Evolutionary conservation across 768 basidiomycete species (phyloP).

Genomic region (Tubosaeta brunneosetosa): DNA sequence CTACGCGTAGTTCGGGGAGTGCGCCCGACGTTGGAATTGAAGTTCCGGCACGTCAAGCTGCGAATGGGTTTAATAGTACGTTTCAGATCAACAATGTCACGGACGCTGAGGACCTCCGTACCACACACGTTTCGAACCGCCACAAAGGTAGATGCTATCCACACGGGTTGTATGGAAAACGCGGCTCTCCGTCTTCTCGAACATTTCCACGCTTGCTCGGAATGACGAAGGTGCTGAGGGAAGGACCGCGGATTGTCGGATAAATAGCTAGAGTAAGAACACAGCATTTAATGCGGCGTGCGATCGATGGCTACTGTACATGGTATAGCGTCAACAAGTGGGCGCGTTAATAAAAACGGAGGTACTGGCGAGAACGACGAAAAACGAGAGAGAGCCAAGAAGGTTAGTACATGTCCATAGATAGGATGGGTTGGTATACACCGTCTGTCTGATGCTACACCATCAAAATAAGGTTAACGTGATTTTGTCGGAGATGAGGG

Average conservation of each 20-base stretch:
- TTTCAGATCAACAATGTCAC: background rate
- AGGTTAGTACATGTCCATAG: constrained; percentile 11
- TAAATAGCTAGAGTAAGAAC: constrained; percentile 7
- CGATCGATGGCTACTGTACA: constrained; percentile 5
- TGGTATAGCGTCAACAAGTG: constrained; percentile 1
- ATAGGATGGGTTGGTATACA: constrained; percentile 12
- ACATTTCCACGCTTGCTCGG: background rate
- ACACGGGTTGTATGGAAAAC: background rate
- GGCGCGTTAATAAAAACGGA: constrained; percentile 14
- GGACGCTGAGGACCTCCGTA: background rate
- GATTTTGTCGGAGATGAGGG: constrained; percentile 21
- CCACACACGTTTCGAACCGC: constrained; percentile 1
- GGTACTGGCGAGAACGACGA: background rate
- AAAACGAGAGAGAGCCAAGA: constrained; percentile 1
- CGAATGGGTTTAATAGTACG: background rate
- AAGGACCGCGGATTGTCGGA: background rate
- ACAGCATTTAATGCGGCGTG: constrained; percentile 7
- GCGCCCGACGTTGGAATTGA: background rate
- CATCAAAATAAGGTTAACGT: constrained; percentile 11
- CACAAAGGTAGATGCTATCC: constrained; percentile 5
- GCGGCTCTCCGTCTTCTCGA: background rate
- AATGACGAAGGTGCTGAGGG: background rate
- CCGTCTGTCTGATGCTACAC: constrained; percentile 6
- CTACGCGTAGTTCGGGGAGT: background rate
- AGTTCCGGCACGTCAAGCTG: background rate